These are phyloP conservation scores for Talaromyces amestolkiae DNA, from an alignment of 2,329 filamentous ascomycete genomes.

Conservation along the genomic window DNA sequence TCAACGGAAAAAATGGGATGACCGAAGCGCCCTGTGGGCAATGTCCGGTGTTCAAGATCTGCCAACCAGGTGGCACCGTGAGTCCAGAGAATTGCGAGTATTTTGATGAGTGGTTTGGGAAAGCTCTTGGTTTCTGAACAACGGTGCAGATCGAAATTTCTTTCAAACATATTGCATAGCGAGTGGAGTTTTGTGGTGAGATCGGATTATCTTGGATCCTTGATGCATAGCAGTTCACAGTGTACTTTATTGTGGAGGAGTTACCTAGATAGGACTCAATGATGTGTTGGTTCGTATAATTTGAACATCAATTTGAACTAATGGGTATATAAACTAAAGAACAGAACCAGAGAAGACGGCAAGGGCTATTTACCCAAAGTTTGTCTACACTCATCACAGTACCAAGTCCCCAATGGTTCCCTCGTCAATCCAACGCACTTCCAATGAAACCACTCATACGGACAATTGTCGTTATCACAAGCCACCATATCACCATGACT, in stretches of 20 bases:
- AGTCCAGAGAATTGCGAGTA: slow-evolving; percentile 89
- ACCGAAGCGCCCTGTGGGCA: slow-evolving; percentile 87
- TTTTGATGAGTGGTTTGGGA: slow-evolving; percentile 76
- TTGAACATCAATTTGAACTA: not conserved
- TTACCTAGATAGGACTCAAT: slow-evolving; percentile 1
- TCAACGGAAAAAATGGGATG: slow-evolving; percentile 65
- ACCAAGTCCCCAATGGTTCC: slow-evolving; percentile 59
- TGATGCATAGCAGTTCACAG: slow-evolving; percentile 1
- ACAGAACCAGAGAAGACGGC: not conserved
- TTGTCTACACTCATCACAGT: slow-evolving; percentile 52
- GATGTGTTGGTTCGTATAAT: not conserved
- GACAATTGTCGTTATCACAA: slow-evolving; percentile 64
- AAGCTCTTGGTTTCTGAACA: slow-evolving; percentile 36
- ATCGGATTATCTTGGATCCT: not conserved
- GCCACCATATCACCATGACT: slow-evolving; percentile 65
- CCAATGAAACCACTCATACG: slow-evolving; percentile 67
- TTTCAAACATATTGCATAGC: slow-evolving; percentile 6
- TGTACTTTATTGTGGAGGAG: not conserved
- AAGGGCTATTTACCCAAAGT: slow-evolving; percentile 36
- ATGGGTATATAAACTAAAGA: slow-evolving; percentile 9
- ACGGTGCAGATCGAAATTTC: not conserved
- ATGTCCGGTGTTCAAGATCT: slow-evolving; percentile 91
- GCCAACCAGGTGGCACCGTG: slow-evolving; percentile 85
- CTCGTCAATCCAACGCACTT: slow-evolving; percentile 61
- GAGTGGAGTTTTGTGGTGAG: slow-evolving; percentile 6